Evolutionary conservation across 768 basidiomycete genomes (phyloP).

Genomic region (Pholiota conissans): DNA sequence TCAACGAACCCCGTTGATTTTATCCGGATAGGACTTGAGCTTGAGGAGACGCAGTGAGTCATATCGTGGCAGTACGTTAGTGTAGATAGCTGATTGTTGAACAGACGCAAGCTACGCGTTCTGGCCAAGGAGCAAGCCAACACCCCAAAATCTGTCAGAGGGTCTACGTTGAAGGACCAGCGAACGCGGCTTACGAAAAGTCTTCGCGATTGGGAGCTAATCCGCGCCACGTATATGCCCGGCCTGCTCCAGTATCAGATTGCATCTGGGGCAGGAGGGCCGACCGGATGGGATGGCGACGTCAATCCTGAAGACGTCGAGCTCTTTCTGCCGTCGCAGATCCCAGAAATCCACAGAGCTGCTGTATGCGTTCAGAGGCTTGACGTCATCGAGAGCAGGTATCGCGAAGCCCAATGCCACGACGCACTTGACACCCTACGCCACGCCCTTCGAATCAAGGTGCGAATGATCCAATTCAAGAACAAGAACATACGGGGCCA

Average conservation of each 20-base stretch:
- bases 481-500: conserved; percentile 24
- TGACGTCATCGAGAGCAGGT: background rate
- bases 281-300: background rate
- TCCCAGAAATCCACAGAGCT: background rate
- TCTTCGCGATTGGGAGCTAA: conserved; percentile 10
- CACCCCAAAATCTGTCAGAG: background rate
- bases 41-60: conserved; percentile 7
- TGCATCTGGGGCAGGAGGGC: background rate
- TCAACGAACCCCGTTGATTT: background rate
- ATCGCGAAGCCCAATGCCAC: conserved; percentile 19
- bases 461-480: conserved; percentile 20
- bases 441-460: conserved; percentile 19
- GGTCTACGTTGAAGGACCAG: background rate
- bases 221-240: conserved; percentile 14
- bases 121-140: background rate
- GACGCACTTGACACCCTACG: conserved; percentile 20
- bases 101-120: background rate
- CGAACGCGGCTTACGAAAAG: background rate
- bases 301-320: conserved; percentile 4
- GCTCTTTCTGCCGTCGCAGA: conserved; percentile 7
- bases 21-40: background rate
- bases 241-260: conserved; percentile 14
- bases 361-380: background rate
- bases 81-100: background rate
- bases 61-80: too few species aligned